A percentile compares a stretch with the other conserved stretches of the same genome.
phyloP scores from a whole-genome alignment of 805 yeast genomes.

The Hanseniaspora lindneri region DNA sequence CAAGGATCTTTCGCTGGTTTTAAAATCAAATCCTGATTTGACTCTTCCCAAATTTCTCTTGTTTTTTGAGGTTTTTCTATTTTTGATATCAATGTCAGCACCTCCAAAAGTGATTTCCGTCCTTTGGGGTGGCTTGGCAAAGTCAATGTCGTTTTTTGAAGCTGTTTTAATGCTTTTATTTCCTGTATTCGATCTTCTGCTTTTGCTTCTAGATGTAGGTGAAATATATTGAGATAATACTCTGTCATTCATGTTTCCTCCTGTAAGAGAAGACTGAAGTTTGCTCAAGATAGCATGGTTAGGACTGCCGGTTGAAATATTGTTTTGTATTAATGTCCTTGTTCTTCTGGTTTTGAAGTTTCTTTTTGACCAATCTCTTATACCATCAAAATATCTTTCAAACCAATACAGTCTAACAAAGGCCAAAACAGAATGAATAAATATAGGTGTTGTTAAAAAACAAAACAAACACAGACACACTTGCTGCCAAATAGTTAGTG shows the following conservation, averaged over 20 bases:
- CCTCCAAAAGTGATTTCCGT: conserved; percentile 14
- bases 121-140: conserved; percentile 12
- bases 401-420: conserved; percentile 79
- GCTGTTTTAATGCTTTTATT: not conserved
- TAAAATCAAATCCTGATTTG: conserved; percentile 2
- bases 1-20: conserved; percentile 14
- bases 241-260: not conserved
- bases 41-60: not conserved
- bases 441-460: conserved; percentile 70
- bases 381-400: conserved; percentile 73
- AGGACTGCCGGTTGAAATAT: conserved; percentile 20
- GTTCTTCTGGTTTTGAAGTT: conserved; percentile 76
- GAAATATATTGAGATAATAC: conserved; percentile 1
- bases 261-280: not conserved
- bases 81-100: conserved; percentile 7
- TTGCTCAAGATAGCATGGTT: not conserved
- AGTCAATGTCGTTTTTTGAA: not conserved
- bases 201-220: conserved; percentile 20
- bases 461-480: conserved; percentile 52
- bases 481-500: conserved; percentile 65
- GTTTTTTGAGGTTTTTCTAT: not conserved
- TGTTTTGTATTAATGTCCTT: conserved; percentile 27
- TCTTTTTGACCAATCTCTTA: conserved; percentile 61
- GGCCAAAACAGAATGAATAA: conserved; percentile 68
- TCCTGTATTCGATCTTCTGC: conserved; percentile 11